Evolutionary conservation across 2,329 filamentous ascomycete genomes (phyloP), one percentile per base, ranked within the genome.

Genomic region (Lecanicillium sp.): DNA sequence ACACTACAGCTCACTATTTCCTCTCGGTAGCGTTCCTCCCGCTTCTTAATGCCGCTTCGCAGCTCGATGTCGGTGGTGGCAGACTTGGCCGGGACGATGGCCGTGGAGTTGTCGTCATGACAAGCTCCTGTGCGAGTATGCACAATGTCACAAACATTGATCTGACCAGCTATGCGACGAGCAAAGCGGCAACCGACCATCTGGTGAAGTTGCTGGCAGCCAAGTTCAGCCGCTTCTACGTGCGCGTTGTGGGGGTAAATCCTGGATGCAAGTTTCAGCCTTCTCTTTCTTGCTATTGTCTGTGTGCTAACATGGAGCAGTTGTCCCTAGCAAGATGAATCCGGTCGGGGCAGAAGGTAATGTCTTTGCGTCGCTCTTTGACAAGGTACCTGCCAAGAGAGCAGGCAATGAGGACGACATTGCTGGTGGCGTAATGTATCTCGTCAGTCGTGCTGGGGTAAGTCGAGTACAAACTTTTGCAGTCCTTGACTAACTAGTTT

Each of bases 171-270:
- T 73, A 74, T 43, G 68, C 68, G 0, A 50, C 64, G 0, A 72
- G 66, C 44, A 73, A 74, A 45, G 69, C 69, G 1, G 69, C 67
- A 0, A 71, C 68, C 2, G 69, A 73, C 49, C 69, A 74, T 55
- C 47, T 72, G 12, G 69, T 72, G 3, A 58, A 49, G 36, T 49
- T 74, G 39, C 44, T 74, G 40, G 69, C 70, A 5, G 58, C 60
- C 6, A 73, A 74, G 46, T 72, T 69, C 28, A 45, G 46, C 13
- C 46, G 52, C 47, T 54, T 51, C 34, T 58, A 58, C 22, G 53
- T 61, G 2, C 47, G 58, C 18, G 58, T 61, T 5, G 46, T 45
- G 5, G 52, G 56, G 2, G 55, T 61, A 29, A 61, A 61, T 14
- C 49, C 52, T 8, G 56, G 56, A 3, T 59, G 57, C 59, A 36